Conservation (phyloP, 768 basidiomycete genomes). For the Saitozyma sp. region DNA sequence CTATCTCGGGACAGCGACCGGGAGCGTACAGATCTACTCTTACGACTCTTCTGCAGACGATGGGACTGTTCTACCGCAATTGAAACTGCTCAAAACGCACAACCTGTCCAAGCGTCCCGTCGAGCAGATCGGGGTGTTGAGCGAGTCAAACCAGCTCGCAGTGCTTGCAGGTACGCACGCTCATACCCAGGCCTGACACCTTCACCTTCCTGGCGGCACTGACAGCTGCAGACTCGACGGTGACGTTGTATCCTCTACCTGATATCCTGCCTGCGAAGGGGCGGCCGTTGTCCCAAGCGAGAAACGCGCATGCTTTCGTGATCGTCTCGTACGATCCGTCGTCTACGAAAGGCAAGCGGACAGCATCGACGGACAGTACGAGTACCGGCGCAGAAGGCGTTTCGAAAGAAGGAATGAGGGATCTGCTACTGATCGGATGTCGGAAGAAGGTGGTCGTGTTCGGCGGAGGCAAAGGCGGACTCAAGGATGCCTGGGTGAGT, state of each 20-base stretch:
- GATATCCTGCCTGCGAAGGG: conserved; percentile 62
- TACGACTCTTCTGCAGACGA: conserved; percentile 17
- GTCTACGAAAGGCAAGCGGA: conserved; percentile 16
- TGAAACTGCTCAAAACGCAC: conserved; percentile 29
- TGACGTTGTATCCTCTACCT: conserved; percentile 75
- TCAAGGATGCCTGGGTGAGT: conserved; percentile 66
- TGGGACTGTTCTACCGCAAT: conserved; percentile 11
- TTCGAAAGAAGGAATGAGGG: conserved; percentile 52
- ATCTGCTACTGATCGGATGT: conserved; percentile 81
- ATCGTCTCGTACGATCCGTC: conserved; percentile 59
- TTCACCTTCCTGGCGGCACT: conserved; percentile 1
- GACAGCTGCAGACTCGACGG: conserved; percentile 62
- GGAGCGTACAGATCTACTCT: conserved; percentile 42
- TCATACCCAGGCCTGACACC: background rate
- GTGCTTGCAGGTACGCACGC: conserved; percentile 70
- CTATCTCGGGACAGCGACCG: conserved; percentile 56
- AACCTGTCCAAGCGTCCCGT: conserved; percentile 58
- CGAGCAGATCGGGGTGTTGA: conserved; percentile 82
- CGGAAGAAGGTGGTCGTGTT: conserved; percentile 80
- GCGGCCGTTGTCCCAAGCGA: conserved; percentile 71
- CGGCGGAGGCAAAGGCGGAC: conserved; percentile 70
- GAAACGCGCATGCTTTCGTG: conserved; percentile 79
- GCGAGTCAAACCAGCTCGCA: conserved; percentile 80
- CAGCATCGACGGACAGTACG: conserved; percentile 10
- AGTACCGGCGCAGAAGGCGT: conserved; percentile 43